These are phyloP conservation scores for Rhododendron ferrugineum DNA, from an alignment of 148 eudicot genomes.

Conservation along the genomic window DNA sequence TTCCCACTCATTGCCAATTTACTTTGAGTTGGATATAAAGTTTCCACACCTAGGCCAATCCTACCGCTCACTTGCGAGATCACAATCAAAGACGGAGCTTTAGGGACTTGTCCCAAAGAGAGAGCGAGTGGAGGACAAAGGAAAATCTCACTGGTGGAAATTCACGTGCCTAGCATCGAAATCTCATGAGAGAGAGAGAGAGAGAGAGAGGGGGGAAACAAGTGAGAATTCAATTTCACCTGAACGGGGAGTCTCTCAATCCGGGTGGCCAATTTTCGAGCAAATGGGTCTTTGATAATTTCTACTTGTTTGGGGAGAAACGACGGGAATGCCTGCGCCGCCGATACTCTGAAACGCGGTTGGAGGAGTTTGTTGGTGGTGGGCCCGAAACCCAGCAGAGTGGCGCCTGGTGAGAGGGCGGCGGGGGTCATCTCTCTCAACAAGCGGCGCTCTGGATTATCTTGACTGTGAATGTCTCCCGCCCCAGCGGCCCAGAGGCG, in stretches of 20 bases:
- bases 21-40: too few relatives aligned
- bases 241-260: slow-evolving; percentile 70
- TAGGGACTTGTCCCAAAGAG: too few relatives aligned
- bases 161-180: neutral
- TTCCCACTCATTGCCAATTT: too few relatives aligned
- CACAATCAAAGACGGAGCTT: too few relatives aligned
- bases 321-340: slow-evolving; percentile 47
- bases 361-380: neutral
- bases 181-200: neutral
- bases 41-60: too few relatives aligned
- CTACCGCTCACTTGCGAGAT: too few relatives aligned
- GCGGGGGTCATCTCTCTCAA: neutral
- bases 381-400: neutral
- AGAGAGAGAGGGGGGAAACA: neutral
- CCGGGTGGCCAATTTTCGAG: slow-evolving; percentile 60
- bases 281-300: slow-evolving; percentile 61
- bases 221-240: slow-evolving; percentile 31
- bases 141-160: neutral
- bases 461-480: neutral
- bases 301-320: slow-evolving; percentile 68
- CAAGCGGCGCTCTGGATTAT: too few relatives aligned
- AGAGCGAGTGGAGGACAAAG: neutral
- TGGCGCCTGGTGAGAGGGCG: neutral
- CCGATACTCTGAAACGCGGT: slow-evolving; percentile 19
- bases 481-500: too few relatives aligned